These are phyloP conservation scores for Onygenales sp. DNA, from an alignment of 2,329 filamentous ascomycete genomes.

Conservation along the genomic window DNA sequence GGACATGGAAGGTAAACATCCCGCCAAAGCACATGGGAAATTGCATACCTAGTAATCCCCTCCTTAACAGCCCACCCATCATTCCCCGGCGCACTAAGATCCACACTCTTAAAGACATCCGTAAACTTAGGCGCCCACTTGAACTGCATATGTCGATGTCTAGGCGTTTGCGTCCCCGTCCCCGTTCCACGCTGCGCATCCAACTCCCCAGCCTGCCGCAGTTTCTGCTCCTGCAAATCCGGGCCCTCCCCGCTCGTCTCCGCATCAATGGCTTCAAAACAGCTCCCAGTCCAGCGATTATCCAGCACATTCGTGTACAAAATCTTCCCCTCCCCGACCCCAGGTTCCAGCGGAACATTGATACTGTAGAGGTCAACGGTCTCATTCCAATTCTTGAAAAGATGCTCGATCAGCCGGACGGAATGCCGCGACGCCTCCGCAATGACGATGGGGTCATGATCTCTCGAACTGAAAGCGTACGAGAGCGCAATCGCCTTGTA, in stretches of 20 bases:
- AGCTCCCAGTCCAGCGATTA: conserved; percentile 85
- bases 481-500: conserved; percentile 69
- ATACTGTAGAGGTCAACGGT: conserved; percentile 81
- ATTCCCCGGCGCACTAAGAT: conserved; percentile 66
- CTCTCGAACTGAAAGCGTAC: conserved; percentile 80
- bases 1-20: neutral
- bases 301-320: conserved; percentile 81
- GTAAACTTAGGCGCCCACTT: conserved; percentile 85
- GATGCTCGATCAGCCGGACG: conserved; percentile 67
- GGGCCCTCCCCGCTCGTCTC: conserved; percentile 49
- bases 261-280: conserved; percentile 70
- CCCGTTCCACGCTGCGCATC: conserved; percentile 18
- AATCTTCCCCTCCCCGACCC: conserved; percentile 61
- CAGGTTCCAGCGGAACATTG: conserved; percentile 77
- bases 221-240: conserved; percentile 61
- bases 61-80: conserved; percentile 91
- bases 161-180: conserved; percentile 21
- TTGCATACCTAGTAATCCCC: conserved; percentile 65
- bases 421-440: conserved; percentile 64
- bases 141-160: conserved; percentile 75
- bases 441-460: conserved; percentile 76
- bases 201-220: conserved; percentile 55
- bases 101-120: conserved; percentile 82
- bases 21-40: neutral
- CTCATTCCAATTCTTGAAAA: conserved; percentile 63